phyloP scores from a whole-genome alignment of 352 stramenopile genomes.

The Pythium phragmitis region DNA sequence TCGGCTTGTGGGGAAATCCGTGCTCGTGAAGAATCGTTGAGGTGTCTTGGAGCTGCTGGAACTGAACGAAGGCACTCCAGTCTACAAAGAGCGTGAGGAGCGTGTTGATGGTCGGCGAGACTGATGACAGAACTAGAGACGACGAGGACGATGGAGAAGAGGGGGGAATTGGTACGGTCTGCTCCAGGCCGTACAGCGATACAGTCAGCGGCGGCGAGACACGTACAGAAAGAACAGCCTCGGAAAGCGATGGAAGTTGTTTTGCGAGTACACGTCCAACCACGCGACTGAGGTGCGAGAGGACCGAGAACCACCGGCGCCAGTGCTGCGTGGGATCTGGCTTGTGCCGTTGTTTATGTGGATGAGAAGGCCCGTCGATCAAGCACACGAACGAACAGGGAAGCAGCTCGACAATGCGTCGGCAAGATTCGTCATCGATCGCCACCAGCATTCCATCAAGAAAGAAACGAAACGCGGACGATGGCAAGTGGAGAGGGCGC shows the following conservation, averaged over 20 bases:
- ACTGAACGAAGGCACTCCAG: conserved; percentile 49
- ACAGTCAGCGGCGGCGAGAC: neutral
- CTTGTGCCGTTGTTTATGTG: neutral
- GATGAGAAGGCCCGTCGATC: neutral
- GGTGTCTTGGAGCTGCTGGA: conserved; percentile 52
- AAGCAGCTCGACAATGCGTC: conserved; percentile 10
- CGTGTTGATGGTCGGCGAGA: conserved; percentile 8
- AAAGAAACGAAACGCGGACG: conserved; percentile 19
- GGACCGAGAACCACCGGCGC: neutral
- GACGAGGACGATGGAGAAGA: neutral
- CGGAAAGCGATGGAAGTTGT: neutral
- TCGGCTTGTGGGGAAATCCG: conserved; percentile 6
- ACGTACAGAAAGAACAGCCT: neutral
- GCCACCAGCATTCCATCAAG: neutral
- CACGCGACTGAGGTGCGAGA: neutral
- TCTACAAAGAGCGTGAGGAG: conserved; percentile 34
- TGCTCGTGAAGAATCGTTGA: conserved; percentile 30
- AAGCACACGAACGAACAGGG: conserved; percentile 17
- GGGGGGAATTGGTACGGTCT: neutral
- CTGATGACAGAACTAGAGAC: neutral
- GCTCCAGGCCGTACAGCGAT: conserved; percentile 13
- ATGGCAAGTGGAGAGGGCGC: neutral
- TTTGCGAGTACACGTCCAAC: conserved; percentile 4
- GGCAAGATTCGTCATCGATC: conserved; percentile 14
- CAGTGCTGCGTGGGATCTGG: neutral